Evolutionary conservation across 768 basidiomycete species (phyloP).

Genomic region (Pleurotus sapidus): DNA sequence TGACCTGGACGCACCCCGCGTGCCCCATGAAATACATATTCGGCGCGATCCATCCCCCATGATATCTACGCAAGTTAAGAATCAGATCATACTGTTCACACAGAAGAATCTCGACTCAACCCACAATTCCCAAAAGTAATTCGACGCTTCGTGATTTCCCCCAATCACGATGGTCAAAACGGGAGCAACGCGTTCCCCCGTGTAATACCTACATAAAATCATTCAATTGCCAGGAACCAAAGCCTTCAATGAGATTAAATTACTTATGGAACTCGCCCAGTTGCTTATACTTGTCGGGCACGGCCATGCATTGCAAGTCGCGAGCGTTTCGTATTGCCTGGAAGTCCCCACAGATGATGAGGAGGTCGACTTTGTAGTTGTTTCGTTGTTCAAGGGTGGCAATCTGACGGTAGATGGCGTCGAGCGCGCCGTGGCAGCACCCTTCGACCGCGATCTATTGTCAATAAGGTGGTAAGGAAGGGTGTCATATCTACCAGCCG

Average conservation of each 20-base stretch:
- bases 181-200: conserved; percentile 77
- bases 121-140: conserved; percentile 95
- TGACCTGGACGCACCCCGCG: conserved; percentile 84
- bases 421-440: conserved; percentile 94
- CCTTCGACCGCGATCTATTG: conserved; percentile 84
- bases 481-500: no score
- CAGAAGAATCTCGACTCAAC: conserved; percentile 21
- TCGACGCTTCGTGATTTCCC: conserved; percentile 97
- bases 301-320: conserved; percentile 89
- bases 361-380: conserved; percentile 71
- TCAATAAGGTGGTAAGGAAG: no score
- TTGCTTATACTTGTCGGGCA: conserved; percentile 82
- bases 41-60: conserved; percentile 95
- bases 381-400: conserved; percentile 56
- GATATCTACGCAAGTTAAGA: conserved; percentile 53
- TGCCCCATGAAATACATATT: conserved; percentile 96
- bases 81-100: background rate
- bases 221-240: background rate
- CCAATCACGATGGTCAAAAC: conserved; percentile 92
- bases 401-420: conserved; percentile 79
- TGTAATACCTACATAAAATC: conserved; percentile 68
- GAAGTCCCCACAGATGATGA: conserved; percentile 96
- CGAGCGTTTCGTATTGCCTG: conserved; percentile 84
- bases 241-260: conserved; percentile 15
- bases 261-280: conserved; percentile 86